Conservation (phyloP, 768 basidiomycete genomes). For the Phaffia tasmanica region DNA sequence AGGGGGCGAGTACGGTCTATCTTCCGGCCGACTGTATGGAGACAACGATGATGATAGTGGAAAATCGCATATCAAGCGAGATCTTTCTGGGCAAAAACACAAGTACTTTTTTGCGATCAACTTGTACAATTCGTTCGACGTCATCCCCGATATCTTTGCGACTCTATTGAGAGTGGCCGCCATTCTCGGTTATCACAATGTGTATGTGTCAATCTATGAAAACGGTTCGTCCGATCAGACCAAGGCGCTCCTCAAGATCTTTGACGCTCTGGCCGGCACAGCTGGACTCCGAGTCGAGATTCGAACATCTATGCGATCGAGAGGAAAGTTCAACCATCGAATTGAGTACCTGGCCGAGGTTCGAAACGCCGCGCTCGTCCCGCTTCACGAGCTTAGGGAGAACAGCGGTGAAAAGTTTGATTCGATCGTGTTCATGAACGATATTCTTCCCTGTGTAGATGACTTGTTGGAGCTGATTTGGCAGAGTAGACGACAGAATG, state of each 20-base stretch:
- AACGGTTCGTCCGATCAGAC: constrained; percentile 99
- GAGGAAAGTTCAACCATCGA: constrained; percentile 95
- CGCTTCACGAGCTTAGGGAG: constrained; percentile 85
- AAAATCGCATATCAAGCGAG: constrained; percentile 28
- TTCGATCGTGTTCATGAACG: constrained; percentile 98
- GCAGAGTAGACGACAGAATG: constrained; percentile 85
- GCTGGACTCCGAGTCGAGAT: constrained; percentile 91
- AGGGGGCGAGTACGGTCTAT: neutral
- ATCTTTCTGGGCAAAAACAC: constrained; percentile 50
- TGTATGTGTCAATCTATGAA: constrained; percentile 97
- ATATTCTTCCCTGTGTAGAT: constrained; percentile 93
- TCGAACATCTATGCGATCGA: constrained; percentile 77
- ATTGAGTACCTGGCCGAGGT: constrained; percentile 99
- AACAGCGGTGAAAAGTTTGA: constrained; percentile 89
- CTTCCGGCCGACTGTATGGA: no score
- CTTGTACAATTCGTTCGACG: constrained; percentile 96
- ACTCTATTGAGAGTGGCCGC: constrained; percentile 88
- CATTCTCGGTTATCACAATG: constrained; percentile 92
- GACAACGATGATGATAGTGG: constrained; percentile 6
- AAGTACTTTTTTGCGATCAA: constrained; percentile 99
- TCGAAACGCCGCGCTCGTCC: constrained; percentile 94
- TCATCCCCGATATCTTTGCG: constrained; percentile 93
- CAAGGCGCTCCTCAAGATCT: constrained; percentile 87
- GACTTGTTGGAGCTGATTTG: constrained; percentile 95
- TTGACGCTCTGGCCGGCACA: constrained; percentile 77